Percentiles rank a stretch among this genome's conserved stretches.
Conservation (phyloP, 768 basidiomycete genomes). For the Lentinula raphanica region DNA sequence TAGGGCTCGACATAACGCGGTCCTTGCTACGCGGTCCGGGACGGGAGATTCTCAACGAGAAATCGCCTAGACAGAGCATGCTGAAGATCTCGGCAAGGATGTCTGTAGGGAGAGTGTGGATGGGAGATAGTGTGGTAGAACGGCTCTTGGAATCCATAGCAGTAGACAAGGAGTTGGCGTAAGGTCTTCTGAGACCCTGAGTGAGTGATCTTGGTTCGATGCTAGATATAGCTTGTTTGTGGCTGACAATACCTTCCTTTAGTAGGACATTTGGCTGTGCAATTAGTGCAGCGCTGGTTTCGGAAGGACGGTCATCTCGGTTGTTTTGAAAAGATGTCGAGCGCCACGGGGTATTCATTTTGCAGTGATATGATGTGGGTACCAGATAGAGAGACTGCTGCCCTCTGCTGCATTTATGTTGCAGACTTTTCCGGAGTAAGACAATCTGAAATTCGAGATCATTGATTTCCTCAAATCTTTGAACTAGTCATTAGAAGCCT, state of each 20-base stretch:
- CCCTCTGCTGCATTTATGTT: too few relatives aligned
- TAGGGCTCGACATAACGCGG: neutral
- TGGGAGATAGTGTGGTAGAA: neutral
- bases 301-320: neutral
- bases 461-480: too few relatives aligned
- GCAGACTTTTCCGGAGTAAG: too few relatives aligned
- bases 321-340: neutral
- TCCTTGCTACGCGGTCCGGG: neutral
- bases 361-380: too few relatives aligned
- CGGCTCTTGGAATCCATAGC: neutral
- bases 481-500: too few relatives aligned
- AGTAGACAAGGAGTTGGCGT: neutral
- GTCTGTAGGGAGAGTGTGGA: neutral
- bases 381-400: too few relatives aligned
- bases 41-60: neutral
- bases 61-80: neutral
- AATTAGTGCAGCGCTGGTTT: neutral
- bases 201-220: too few relatives aligned
- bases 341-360: neutral
- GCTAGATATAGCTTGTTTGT: neutral
- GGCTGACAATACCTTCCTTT: neutral
- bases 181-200: neutral
- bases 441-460: too few relatives aligned
- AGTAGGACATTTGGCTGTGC: neutral
- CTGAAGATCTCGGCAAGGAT: neutral